These are phyloP conservation scores for Areca catechu DNA, from an alignment of 176 grass and related monocot genomes.

Conservation along the genomic window DNA sequence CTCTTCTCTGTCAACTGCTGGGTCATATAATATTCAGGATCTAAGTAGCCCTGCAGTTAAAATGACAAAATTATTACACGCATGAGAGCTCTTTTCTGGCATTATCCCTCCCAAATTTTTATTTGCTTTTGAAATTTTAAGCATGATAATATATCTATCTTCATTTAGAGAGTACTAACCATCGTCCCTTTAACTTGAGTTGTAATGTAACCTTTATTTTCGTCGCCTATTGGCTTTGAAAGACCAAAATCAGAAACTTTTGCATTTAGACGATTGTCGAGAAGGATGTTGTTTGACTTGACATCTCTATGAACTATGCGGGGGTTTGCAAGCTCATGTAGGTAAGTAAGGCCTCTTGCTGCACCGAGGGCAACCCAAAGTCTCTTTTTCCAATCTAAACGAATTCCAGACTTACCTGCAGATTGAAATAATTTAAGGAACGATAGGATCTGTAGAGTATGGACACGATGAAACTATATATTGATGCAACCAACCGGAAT, in stretches of 20 bases:
- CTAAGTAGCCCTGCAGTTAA: conserved; percentile 55
- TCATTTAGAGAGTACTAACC: not conserved
- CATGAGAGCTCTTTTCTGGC: too few relatives aligned
- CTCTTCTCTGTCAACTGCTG: conserved; percentile 64
- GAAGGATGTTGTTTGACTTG: conserved; percentile 12
- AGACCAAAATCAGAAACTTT: conserved; percentile 12
- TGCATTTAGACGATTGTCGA: not conserved
- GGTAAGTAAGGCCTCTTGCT: not conserved
- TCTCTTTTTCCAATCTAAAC: conserved; percentile 3
- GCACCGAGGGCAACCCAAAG: conserved; percentile 1
- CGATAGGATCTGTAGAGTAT: too few relatives aligned
- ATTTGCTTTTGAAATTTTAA: too few relatives aligned
- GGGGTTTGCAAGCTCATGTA: not conserved
- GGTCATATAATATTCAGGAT: conserved; percentile 89
- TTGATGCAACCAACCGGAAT: too few relatives aligned
- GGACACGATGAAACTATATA: too few relatives aligned
- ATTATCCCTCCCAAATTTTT: too few relatives aligned
- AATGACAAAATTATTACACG: too few relatives aligned
- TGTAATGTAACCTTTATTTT: not conserved
- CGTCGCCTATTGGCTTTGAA: not conserved
- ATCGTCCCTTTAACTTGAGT: conserved; percentile 9
- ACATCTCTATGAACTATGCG: conserved; percentile 1
- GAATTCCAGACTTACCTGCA: conserved; percentile 1
- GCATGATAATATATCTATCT: too few relatives aligned
- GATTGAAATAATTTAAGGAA: not conserved